These are phyloP conservation scores for Boletus pseudopeckii DNA, from an alignment of 768 basidiomycete genomes.

Conservation along the genomic window DNA sequence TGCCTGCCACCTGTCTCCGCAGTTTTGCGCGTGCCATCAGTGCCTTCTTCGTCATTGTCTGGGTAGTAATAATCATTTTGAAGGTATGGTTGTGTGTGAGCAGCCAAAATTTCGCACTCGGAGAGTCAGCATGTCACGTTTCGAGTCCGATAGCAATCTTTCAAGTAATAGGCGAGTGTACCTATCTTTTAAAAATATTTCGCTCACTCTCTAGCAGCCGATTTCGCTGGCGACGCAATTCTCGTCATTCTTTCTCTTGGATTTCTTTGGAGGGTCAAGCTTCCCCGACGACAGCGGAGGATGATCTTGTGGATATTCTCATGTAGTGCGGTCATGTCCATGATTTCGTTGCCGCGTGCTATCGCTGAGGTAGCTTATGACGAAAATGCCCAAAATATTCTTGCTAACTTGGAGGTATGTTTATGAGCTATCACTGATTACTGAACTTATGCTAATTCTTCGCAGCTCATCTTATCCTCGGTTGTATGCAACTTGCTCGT, in stretches of 20 bases:
- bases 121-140: not conserved
- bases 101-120: not conserved
- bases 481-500: constrained; percentile 12
- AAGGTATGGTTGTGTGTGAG: not conserved
- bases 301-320: constrained; percentile 13
- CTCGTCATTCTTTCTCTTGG: constrained; percentile 9
- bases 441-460: not conserved
- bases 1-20: not conserved
- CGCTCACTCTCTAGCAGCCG: not conserved
- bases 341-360: constrained; percentile 10
- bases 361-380: not conserved
- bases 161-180: constrained; percentile 5
- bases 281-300: constrained; percentile 9
- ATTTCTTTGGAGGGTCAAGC: constrained; percentile 15
- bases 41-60: constrained; percentile 4
- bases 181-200: not conserved
- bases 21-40: not conserved
- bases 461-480: not conserved
- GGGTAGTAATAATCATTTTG: not conserved
- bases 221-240: constrained; percentile 1
- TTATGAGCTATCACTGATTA: not conserved
- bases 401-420: constrained; percentile 1
- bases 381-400: too few relatives aligned
- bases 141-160: not conserved
- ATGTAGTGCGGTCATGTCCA: constrained; percentile 9